Base-by-base conservation (phyloP, 2,329 filamentous ascomycete species). In the Fusarium sp. region DNA sequence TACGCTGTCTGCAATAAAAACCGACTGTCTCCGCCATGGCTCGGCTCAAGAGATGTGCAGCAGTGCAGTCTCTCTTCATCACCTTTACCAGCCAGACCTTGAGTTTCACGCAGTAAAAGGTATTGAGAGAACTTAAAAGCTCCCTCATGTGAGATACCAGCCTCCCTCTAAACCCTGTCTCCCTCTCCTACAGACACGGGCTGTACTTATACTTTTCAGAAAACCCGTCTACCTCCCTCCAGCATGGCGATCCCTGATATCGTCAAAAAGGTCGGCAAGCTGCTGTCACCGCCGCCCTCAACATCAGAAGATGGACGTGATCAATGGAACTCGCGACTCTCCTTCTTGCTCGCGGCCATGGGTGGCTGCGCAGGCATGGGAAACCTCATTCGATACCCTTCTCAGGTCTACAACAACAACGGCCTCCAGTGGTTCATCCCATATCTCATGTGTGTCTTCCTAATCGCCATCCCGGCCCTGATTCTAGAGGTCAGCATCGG, bases 401-500 rank as follows among this genome's bases (percentile, higher is more conserved):
- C 83, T 0, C 81, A 84, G 35, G 79, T 85, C 3, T 87, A 84
- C 78, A 86, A 86, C 74, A 86, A 86, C 69, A 79, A 84, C 53
- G 84, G 84, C 3, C 75, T 86, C 6, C 84, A 86, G 65, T 87
- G 84, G 84, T 87, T 85, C 70, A 80, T 86, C 15, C 84, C 84
- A 0, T 87, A 86, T 59, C 69, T 86, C 5, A 73, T 86, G 53
- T 81, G 82, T 6, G 78, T 86, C 13, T 81, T 84, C 54, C 71
- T 85, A 10, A 78, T 87, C 53, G 83, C 83, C 34, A 85, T 86
- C 40, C 84, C 84, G 0, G 78, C 80, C 0, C 77, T 86, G 34
- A 79, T 85, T 11, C 78, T 86, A 22, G 84, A 87, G 68, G 84
- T 86, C 46, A 90, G 90, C 49, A 92, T 91, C 48, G 92, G 92